Percentiles rank a stretch among this genome's conserved stretches.
Evolutionary conservation across 371 early-diverging fungal genomes (phyloP).

Genomic region (Funneliformis caledonium): DNA sequence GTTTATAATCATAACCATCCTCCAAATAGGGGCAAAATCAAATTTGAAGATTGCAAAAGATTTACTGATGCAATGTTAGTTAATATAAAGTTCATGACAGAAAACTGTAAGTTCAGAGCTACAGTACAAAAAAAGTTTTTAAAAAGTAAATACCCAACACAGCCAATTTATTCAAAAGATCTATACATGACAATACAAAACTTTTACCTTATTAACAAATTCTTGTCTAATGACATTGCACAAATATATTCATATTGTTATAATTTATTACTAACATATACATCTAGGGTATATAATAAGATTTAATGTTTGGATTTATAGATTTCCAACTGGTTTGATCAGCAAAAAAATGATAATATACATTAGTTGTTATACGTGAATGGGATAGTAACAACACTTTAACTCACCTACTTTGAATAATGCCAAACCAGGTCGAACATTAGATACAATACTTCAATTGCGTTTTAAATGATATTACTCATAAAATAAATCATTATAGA

Average conservation of each 20-base stretch:
- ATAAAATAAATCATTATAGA: too few species aligned
- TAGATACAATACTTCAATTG: background rate
- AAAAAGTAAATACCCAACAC: background rate
- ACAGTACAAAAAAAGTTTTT: background rate
- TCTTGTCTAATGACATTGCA: background rate
- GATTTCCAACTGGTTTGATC: too few species aligned
- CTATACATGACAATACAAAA: too few species aligned
- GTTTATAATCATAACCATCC: background rate
- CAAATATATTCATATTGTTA: background rate
- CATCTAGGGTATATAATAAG: too few species aligned
- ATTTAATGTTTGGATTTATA: too few species aligned
- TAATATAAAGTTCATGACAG: background rate
- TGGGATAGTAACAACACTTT: background rate
- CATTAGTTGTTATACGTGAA: background rate
- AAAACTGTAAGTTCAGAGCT: background rate
- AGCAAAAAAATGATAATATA: too few species aligned
- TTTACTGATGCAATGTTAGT: background rate
- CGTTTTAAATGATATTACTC: too few species aligned
- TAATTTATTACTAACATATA: background rate
- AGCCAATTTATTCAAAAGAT: too few species aligned
- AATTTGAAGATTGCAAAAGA: background rate
- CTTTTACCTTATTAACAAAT: too few species aligned
- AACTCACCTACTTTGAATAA: background rate
- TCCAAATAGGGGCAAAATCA: background rate
- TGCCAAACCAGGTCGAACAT: background rate